Evolutionary conservation across 2,329 filamentous ascomycete species (phyloP).

Genomic region (Monilinia fructicola): DNA sequence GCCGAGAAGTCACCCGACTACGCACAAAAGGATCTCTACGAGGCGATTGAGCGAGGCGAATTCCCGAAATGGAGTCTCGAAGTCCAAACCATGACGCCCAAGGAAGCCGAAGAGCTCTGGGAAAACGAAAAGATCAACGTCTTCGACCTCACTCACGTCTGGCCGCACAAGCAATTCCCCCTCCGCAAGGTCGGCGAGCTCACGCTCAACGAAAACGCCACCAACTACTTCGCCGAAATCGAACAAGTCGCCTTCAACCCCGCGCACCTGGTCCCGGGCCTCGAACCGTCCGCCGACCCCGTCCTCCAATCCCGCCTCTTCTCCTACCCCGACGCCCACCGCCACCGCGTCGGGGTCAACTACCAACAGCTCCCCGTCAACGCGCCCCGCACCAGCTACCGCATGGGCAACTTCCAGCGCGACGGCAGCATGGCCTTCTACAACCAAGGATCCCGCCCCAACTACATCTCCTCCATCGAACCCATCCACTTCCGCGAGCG

Average conservation of each 20-base stretch:
- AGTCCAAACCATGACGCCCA: slow-evolving; percentile 53
- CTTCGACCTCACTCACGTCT: slow-evolving; percentile 56
- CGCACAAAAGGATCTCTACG: slow-evolving; percentile 53
- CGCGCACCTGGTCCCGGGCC: slow-evolving; percentile 62
- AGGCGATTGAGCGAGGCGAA: slow-evolving; percentile 53
- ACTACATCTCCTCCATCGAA: slow-evolving; percentile 44
- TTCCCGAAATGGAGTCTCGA: slow-evolving; percentile 56
- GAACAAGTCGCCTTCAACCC: slow-evolving; percentile 69
- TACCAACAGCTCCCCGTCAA: slow-evolving; percentile 56
- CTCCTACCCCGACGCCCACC: slow-evolving; percentile 65
- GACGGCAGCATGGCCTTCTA: slow-evolving; percentile 42
- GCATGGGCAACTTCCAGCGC: slow-evolving; percentile 41
- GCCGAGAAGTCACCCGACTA: slow-evolving; percentile 48
- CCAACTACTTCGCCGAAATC: slow-evolving; percentile 63
- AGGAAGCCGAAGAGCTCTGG: slow-evolving; percentile 50
- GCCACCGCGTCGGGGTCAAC: slow-evolving; percentile 56
- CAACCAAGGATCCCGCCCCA: slow-evolving; percentile 52
- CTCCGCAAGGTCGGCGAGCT: slow-evolving; percentile 52
- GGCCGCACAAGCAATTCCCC: slow-evolving; percentile 50
- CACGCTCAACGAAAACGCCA: slow-evolving; percentile 49
- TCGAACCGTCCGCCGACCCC: slow-evolving; percentile 67
- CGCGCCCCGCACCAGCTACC: slow-evolving; percentile 30
- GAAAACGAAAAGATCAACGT: slow-evolving; percentile 46
- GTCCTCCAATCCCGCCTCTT: slow-evolving; percentile 67
- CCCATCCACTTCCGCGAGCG: slow-evolving; percentile 39